These are phyloP conservation scores for Mallotus japonicus DNA, from an alignment of 441 rosid species.

Conservation along the genomic window DNA sequence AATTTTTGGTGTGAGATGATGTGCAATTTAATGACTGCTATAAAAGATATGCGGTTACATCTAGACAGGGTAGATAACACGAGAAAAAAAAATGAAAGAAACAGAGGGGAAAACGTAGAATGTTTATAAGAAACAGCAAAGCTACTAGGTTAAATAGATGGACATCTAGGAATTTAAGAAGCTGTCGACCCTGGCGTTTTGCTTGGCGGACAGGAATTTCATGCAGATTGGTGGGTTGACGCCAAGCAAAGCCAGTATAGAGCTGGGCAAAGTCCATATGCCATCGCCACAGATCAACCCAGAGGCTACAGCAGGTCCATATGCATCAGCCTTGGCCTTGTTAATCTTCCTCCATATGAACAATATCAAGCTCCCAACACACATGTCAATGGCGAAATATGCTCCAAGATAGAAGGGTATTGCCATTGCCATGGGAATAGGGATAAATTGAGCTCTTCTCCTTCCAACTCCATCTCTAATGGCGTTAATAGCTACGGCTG, in stretches of 20 bases:
- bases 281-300: constrained; percentile 94
- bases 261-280: constrained; percentile 75
- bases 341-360: constrained; percentile 66
- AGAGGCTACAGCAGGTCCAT: constrained; percentile 77
- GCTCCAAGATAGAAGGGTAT: constrained; percentile 79
- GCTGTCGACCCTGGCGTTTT: constrained; percentile 21
- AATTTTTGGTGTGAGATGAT: too few relatives aligned
- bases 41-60: too few relatives aligned
- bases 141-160: background rate
- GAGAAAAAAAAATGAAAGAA: too few relatives aligned
- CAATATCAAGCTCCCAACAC: constrained; percentile 70
- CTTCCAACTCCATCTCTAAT: constrained; percentile 47
- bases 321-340: constrained; percentile 68
- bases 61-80: too few relatives aligned
- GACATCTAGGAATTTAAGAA: constrained; percentile 26
- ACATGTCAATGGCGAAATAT: constrained; percentile 85
- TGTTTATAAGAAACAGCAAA: background rate
- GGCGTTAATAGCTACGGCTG: constrained; percentile 55
- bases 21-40: too few relatives aligned
- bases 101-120: background rate
- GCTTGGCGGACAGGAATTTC: constrained; percentile 66
- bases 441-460: constrained; percentile 53
- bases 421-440: constrained; percentile 85
- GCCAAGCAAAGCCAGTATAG: constrained; percentile 68
- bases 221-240: constrained; percentile 82